phyloP scores from a whole-genome alignment of 1,139 yeast genomes.

The Arxiozyma slooffiae region DNA sequence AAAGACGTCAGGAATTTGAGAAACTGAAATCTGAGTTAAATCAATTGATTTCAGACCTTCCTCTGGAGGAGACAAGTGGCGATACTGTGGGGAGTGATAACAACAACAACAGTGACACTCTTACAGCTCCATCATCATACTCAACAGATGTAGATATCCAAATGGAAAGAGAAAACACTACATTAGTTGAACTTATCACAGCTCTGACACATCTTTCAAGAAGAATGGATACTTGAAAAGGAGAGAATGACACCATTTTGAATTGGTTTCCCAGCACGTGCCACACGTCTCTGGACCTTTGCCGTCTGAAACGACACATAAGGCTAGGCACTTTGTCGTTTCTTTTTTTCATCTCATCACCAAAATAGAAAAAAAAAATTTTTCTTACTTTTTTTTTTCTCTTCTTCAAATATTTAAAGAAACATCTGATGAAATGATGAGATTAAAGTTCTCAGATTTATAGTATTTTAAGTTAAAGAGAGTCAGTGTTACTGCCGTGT shows the following conservation, averaged over 20 bases:
- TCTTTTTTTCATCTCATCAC: background rate
- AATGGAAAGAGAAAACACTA: background rate
- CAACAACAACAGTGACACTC: background rate
- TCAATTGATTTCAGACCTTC: background rate
- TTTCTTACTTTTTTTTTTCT: background rate
- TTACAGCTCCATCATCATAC: background rate
- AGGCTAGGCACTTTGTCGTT: background rate
- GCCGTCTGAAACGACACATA: background rate
- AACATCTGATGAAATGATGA: background rate
- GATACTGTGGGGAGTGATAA: background rate
- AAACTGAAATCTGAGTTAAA: background rate
- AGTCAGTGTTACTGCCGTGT: background rate
- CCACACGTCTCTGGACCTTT: no score
- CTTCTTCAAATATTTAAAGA: background rate
- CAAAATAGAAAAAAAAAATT: no score
- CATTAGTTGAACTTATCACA: background rate
- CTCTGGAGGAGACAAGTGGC: background rate
- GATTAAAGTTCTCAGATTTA: background rate
- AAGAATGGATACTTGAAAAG: background rate
- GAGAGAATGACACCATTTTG: no score
- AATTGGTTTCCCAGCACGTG: no score
- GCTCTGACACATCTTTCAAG: conserved; percentile 1
- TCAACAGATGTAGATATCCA: background rate
- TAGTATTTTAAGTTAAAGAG: no score
- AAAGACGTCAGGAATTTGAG: background rate